A percentile compares a stretch with the other conserved stretches of the same genome.
Conservation (phyloP, 371 early-diverging fungal species). For the Mucor mucedo region DNA sequence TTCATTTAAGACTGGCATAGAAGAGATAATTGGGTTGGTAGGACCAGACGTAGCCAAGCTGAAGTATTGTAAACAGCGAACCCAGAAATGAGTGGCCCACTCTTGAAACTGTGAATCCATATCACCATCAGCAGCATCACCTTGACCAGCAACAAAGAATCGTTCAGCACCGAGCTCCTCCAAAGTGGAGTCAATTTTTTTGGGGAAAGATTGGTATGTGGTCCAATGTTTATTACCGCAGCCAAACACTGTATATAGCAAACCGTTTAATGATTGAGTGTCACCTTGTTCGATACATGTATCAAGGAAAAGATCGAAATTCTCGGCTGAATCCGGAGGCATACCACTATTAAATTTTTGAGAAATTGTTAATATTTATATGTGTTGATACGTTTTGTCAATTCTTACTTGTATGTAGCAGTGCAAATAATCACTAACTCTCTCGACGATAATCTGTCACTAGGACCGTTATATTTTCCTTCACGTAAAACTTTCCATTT, state of each 20-base stretch:
- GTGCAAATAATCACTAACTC: constrained; percentile 56
- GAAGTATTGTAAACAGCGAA: constrained; percentile 31
- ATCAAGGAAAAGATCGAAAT: constrained; percentile 50
- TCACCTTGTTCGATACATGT: constrained; percentile 28
- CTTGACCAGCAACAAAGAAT: constrained; percentile 48
- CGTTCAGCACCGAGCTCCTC: constrained; percentile 57
- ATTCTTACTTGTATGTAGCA: constrained; percentile 39
- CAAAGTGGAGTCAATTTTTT: constrained; percentile 35
- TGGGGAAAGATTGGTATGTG: constrained; percentile 63
- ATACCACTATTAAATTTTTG: constrained; percentile 40
- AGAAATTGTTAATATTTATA: too few species aligned
- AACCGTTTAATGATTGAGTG: constrained; percentile 33
- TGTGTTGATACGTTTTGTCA: too few species aligned
- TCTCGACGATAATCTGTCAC: too few species aligned
- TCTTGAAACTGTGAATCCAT: constrained; percentile 55
- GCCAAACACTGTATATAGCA: constrained; percentile 60
- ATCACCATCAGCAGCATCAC: constrained; percentile 55
- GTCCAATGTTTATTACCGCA: constrained; percentile 65
- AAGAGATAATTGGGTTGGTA: constrained; percentile 37
- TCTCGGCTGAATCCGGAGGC: constrained; percentile 62
- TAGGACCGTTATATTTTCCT: constrained; percentile 25
- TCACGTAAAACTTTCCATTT: constrained; percentile 48
- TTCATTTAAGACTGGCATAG: constrained; percentile 5
- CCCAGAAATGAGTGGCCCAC: constrained; percentile 57
- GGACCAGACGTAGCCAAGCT: constrained; percentile 38